phyloP scores from a whole-genome alignment of 805 yeast species.

The Starmerella davenportii region DNA sequence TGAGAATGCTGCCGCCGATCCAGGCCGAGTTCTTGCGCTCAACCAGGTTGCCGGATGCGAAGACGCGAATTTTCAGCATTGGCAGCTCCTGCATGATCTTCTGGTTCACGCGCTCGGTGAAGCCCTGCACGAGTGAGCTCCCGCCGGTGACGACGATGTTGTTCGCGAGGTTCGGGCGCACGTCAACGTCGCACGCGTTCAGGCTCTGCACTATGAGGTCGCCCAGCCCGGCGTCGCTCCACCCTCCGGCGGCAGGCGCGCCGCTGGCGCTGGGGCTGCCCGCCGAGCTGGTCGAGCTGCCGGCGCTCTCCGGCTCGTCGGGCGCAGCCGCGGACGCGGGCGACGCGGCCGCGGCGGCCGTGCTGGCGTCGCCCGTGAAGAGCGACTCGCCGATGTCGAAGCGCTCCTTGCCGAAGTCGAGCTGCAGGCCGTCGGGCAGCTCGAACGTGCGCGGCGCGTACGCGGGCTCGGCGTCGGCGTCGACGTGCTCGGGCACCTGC shows the following conservation, averaged over 20 bases:
- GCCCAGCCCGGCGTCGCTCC: slow-evolving; percentile 29
- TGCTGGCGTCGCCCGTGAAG: slow-evolving; percentile 26
- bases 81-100: slow-evolving; percentile 60
- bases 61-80: slow-evolving; percentile 67
- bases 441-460: slow-evolving; percentile 31
- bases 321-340: slow-evolving; percentile 1
- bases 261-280: not conserved
- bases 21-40: slow-evolving; percentile 73
- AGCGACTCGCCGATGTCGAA: slow-evolving; percentile 52
- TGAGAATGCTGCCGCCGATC: slow-evolving; percentile 81
- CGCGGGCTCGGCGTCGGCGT: slow-evolving; percentile 22
- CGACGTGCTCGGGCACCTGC: slow-evolving; percentile 15
- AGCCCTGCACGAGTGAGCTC: slow-evolving; percentile 59
- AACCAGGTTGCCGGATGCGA: slow-evolving; percentile 51
- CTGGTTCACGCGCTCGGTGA: slow-evolving; percentile 54
- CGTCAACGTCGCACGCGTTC: slow-evolving; percentile 55
- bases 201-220: slow-evolving; percentile 39
- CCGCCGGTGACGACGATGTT: slow-evolving; percentile 81
- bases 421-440: slow-evolving; percentile 44
- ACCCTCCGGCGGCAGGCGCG: slow-evolving; percentile 5
- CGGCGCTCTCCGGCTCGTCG: slow-evolving; percentile 3
- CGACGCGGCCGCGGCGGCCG: slow-evolving; percentile 6
- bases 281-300: not conserved
- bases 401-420: slow-evolving; percentile 44
- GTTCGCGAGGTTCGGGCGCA: slow-evolving; percentile 72